Evolutionary conservation across 345 rosid species (phyloP).

Genomic region (Linum lewisii): DNA sequence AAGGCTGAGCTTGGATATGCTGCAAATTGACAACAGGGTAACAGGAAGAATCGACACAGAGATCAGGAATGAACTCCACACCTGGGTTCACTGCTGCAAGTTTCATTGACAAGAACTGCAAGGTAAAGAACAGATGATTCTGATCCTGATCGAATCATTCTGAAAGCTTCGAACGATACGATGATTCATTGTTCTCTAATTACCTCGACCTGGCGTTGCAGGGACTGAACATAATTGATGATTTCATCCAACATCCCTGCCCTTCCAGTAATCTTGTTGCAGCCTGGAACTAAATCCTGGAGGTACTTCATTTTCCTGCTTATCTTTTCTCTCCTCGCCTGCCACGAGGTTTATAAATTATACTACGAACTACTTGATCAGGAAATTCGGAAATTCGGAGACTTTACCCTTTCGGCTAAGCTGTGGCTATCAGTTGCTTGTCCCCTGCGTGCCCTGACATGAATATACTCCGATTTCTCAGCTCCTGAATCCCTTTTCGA

Average conservation of each 20-base stretch:
- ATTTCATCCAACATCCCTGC: conserved; percentile 6
- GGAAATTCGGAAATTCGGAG: background rate
- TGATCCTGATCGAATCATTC: background rate
- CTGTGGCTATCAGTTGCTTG: conserved; percentile 27
- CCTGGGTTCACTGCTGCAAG: background rate
- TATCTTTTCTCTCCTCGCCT: conserved; percentile 2
- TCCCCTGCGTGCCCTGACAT: conserved; percentile 21
- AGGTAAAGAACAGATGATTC: background rate
- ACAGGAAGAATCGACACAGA: no score
- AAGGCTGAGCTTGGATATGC: background rate
- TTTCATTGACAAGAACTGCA: conserved; percentile 7
- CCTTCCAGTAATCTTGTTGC: conserved; percentile 4
- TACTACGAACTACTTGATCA: background rate
- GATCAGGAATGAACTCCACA: background rate
- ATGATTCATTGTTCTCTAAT: background rate
- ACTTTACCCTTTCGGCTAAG: conserved; percentile 43
- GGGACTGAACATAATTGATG: conserved; percentile 8
- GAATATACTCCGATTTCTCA: conserved; percentile 25
- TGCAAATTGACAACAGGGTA: no score
- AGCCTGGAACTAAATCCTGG: conserved; percentile 4
- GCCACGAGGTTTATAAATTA: background rate
- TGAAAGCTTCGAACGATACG: background rate
- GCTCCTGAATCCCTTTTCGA: conserved; percentile 24
- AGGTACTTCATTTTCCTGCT: conserved; percentile 7
- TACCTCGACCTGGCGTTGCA: conserved; percentile 4